These are phyloP conservation scores for Ophiostoma pallidulum DNA, from an alignment of 2,329 filamentous ascomycete species.

Conservation along the genomic window DNA sequence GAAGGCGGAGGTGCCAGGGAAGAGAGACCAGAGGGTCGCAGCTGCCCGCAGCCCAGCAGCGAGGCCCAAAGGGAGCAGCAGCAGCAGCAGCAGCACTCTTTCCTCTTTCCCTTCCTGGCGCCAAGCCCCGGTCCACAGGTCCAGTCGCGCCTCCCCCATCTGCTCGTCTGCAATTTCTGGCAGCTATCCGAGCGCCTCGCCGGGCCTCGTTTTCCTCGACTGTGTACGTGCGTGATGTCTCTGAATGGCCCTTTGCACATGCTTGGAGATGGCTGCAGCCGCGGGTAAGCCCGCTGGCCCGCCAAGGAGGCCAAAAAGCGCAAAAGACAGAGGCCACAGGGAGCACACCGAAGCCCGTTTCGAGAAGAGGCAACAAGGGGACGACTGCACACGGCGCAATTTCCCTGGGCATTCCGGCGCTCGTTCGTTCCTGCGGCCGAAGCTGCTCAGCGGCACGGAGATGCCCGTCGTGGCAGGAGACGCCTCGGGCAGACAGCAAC, in stretches of 20 bases:
- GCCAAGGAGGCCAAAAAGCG: neutral
- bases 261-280: neutral
- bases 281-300: neutral
- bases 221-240: no score
- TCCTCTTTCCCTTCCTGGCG: neutral
- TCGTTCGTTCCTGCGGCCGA: neutral
- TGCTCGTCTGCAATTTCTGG: slow-evolving; percentile 1
- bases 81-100: no score
- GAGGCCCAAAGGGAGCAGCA: no score
- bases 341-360: neutral
- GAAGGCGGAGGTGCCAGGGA: neutral
- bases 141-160: no score
- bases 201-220: no score
- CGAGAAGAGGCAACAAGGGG: neutral
- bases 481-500: slow-evolving; percentile 4
- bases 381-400: no score
- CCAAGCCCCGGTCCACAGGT: no score
- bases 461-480: slow-evolving; percentile 6
- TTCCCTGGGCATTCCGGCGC: no score
- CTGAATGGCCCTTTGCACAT: neutral
- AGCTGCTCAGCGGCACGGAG: neutral
- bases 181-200: neutral
- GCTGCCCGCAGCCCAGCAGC: no score
- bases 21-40: neutral
- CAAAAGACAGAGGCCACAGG: neutral